Evolutionary conservation across 805 yeast species (phyloP), one percentile per base, ranked within the genome.

Genomic region (Lipomyces lipofer): DNA sequence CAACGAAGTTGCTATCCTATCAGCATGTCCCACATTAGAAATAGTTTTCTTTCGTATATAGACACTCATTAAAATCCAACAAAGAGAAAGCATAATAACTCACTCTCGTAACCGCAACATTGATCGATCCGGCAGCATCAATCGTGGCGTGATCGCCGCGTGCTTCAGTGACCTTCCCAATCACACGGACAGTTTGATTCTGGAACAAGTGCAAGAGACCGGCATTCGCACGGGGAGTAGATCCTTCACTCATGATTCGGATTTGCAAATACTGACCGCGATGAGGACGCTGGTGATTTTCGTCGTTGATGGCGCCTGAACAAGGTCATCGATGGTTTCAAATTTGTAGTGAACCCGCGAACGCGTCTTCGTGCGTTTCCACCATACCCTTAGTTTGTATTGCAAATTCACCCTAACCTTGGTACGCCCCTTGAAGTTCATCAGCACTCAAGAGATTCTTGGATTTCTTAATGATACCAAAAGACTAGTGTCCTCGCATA

Each of bases 61-160:
- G 5, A 8, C 4, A 40, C 43, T 6, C 15, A 19, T 6, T n/a
- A 46, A 19, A 21, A 19, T 7, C 5, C 7, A n/a, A 15, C 17
- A 10, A 25, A 10, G 9, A 36, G 35, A 15, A 22, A 7, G 13
- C n/a, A 22, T n/a, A n/a, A 24, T 27, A 22, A 57, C 65, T 21
- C 44, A 62, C 66, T 8, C 53, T 50, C 12, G 60, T 62, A 21
- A 60, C 47, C 38, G 54, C 58, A 9, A 69, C 70, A 8, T 59
- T 59, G 47, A 71, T 60, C 5, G 64, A 60, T n/a, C 75, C 75
- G 7, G 51, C 54, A 25, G 71, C 65, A 39, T 71, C 73, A 1
- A 68, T 38, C 2, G 47, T 46, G 28, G 62, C 64, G 9, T 35
- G 44, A 4, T 63, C 63, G 29, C 68, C 71, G 15, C 63, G 57